Evolutionary conservation across 1,284 basidiomycete genomes (phyloP).

Genomic region (Cutaneotrichosporon mucoides): DNA sequence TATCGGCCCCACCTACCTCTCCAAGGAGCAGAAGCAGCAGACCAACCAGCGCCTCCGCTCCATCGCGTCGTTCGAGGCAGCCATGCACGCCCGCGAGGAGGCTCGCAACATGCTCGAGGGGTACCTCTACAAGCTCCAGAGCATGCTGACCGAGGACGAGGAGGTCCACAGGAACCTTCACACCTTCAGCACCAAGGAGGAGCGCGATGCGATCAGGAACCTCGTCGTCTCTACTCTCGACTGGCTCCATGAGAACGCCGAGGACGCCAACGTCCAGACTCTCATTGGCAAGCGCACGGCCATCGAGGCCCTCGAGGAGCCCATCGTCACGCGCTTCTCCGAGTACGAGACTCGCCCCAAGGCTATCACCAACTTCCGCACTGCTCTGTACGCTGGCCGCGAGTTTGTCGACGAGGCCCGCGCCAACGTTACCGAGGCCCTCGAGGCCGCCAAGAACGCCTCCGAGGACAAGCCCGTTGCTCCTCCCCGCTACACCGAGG

Average conservation of each 20-base stretch:
- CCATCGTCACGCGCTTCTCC: conserved; percentile 77
- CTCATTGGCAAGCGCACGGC: conserved; percentile 68
- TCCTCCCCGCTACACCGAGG: conserved; percentile 70
- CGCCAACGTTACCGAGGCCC: conserved; percentile 56
- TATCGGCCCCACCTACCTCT: conserved; percentile 65
- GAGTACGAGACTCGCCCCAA: conserved; percentile 72
- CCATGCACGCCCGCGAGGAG: conserved; percentile 77
- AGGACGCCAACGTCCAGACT: conserved; percentile 69
- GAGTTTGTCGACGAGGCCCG: conserved; percentile 76
- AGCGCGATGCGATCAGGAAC: conserved; percentile 63
- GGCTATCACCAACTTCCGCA: conserved; percentile 61
- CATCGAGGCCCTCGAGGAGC: conserved; percentile 76
- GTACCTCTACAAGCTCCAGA: conserved; percentile 84
- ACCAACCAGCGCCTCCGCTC: conserved; percentile 69
- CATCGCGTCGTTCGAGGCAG: conserved; percentile 70
- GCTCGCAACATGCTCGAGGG: conserved; percentile 87
- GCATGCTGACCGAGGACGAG: conserved; percentile 67
- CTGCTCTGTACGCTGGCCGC: conserved; percentile 58
- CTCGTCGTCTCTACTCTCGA: conserved; percentile 66
- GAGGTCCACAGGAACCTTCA: conserved; percentile 61
- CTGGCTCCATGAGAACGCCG: conserved; percentile 83
- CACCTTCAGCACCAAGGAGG: conserved; percentile 68
- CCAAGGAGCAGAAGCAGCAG: conserved; percentile 64
- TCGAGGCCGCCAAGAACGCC: conserved; percentile 50
- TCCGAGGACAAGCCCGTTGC: conserved; percentile 51